phyloP scores from a whole-genome alignment of 495 filamentous ascomycete genomes.

The Lichina pygmaea region DNA sequence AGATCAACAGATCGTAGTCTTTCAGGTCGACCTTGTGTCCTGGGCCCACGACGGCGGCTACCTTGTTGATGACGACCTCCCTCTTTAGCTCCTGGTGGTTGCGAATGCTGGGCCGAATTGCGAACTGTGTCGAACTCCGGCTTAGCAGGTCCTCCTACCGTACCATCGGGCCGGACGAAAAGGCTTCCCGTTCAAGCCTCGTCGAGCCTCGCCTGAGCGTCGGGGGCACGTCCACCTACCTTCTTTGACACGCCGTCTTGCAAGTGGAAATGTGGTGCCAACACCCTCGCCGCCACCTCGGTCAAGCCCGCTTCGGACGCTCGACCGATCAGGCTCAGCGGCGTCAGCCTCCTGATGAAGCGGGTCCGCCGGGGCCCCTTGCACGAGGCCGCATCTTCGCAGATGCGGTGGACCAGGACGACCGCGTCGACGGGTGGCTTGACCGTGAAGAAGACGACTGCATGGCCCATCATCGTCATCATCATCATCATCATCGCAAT shows the following conservation, averaged over 20 bases:
- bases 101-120: conserved; percentile 64
- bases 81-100: conserved; percentile 52
- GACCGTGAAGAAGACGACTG: conserved; percentile 38
- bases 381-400: conserved; percentile 27
- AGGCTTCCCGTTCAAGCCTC: not conserved
- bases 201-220: not conserved
- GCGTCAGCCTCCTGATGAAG: conserved; percentile 66
- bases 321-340: conserved; percentile 46
- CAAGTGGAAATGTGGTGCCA: conserved; percentile 45
- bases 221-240: not conserved
- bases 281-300: conserved; percentile 40
- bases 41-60: conserved; percentile 39
- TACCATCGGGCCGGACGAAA: not conserved
- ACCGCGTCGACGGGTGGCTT: conserved; percentile 52
- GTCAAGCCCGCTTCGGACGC: conserved; percentile 51
- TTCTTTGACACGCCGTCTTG: conserved; percentile 1
- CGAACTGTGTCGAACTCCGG: conserved; percentile 29
- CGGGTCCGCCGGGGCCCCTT: conserved; percentile 27
- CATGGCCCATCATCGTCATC: not conserved
- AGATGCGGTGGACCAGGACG: conserved; percentile 48
- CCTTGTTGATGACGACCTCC: conserved; percentile 46
- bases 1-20: conserved; percentile 55
- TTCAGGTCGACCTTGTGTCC: conserved; percentile 64
- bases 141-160: not conserved
- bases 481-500: not conserved